Base-by-base conservation (phyloP, 129 eudicot species). In the Tagetes patula region DNA sequence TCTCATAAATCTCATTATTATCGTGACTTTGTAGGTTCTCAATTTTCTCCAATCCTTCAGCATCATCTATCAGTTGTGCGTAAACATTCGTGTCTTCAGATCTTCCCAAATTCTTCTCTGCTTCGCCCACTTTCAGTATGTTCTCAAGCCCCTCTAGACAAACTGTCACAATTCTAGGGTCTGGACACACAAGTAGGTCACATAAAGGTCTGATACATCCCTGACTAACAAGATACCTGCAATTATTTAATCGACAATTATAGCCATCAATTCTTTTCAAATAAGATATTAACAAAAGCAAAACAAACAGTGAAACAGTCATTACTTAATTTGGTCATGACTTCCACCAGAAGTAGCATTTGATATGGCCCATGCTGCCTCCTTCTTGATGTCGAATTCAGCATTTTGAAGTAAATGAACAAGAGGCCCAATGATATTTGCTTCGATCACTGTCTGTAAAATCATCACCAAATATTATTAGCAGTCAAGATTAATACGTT, bases 321-420 rank as follows among this genome's bases (percentile, higher is more conserved):
- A 84, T 49, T 81, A 92, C 97, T 89, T 92, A 36, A 92, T 83
- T 77, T 92, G 97, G 39, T 92, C 97, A 49, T 89, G 93, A 5
- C 86, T 83, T 48, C 97, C 97, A 65, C 97, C 97, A 60, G 97
- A 92, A 10, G 97, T 92, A 50, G 97, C 97, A 85, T 92, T 92
- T 70, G 97, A 91, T 63, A 91, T 83, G 3, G 97, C 96, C 96
- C 96, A 90, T 30, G 97, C 93, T 75, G 97, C 93, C 85, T 92
- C 97, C 75, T 91, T 91, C 75, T 91, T 91, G 11, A 91, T 87
- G 59, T 91, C 97, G 60, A 91, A 91, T 67, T 92, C 97, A 6
- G 97, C 96, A 87, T 71, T 87, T 67, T 80, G 89, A 70, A 92
- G 97, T 84, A 87, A 80, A 5, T 83, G 67, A 77, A 89, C 88